These are phyloP conservation scores for Kodamaea jinghongensis DNA, from an alignment of 805 yeast genomes.

Conservation along the genomic window DNA sequence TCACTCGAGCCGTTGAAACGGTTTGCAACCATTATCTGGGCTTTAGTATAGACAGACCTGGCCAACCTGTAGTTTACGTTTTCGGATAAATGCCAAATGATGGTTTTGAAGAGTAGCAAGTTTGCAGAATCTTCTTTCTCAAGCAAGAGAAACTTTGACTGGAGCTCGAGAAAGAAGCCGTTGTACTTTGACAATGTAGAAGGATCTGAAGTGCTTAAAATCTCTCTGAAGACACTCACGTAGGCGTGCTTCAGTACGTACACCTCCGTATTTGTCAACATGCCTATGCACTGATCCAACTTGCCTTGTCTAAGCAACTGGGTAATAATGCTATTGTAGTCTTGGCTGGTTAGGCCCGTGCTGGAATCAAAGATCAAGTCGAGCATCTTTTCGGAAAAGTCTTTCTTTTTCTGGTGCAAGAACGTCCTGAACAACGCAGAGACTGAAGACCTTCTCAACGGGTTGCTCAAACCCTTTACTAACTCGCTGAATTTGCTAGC, in stretches of 20 bases:
- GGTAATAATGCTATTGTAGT: slow-evolving; percentile 25
- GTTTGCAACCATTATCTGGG: slow-evolving; percentile 8
- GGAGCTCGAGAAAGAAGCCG: slow-evolving; percentile 12
- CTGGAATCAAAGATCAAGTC: slow-evolving; percentile 27
- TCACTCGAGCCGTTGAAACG: background rate
- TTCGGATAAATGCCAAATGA: slow-evolving; percentile 18
- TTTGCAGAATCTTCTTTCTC: slow-evolving; percentile 14
- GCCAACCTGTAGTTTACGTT: slow-evolving; percentile 20
- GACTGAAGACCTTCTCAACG: slow-evolving; percentile 31
- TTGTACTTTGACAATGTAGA: slow-evolving; percentile 1
- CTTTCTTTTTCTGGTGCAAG: slow-evolving; percentile 23
- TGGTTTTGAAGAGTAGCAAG: slow-evolving; percentile 15
- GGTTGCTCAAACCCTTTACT: slow-evolving; percentile 23
- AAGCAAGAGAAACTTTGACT: slow-evolving; percentile 8
- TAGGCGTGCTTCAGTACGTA: slow-evolving; percentile 25
- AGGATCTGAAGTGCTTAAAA: slow-evolving; percentile 2
- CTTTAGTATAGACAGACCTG: slow-evolving; percentile 16
- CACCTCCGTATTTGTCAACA: slow-evolving; percentile 20
- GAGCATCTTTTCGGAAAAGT: slow-evolving; percentile 28
- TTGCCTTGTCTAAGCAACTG: slow-evolving; percentile 26
- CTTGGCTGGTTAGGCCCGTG: slow-evolving; percentile 24
- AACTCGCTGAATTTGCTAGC: slow-evolving; percentile 17
- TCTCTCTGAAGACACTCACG: slow-evolving; percentile 19
- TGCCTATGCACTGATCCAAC: slow-evolving; percentile 21
- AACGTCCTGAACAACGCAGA: slow-evolving; percentile 32